Percentiles rank a stretch among this genome's conserved stretches.
Conservation (phyloP, 2,329 filamentous ascomycete genomes). For the Colletotrichum tropicicola region DNA sequence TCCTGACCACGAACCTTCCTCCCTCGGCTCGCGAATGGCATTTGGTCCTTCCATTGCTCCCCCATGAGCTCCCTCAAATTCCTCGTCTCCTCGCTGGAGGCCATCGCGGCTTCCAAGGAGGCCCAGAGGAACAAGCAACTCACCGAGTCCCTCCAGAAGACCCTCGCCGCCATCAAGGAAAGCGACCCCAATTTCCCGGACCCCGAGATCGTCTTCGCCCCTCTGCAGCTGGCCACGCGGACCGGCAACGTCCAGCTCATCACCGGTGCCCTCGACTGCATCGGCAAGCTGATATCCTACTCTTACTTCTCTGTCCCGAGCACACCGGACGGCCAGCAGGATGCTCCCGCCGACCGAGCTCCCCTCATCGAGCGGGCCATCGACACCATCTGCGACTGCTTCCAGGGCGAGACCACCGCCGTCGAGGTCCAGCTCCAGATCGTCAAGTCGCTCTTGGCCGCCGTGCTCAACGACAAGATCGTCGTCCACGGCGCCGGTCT, state of each 20-base stretch:
- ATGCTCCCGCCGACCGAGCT: slow-evolving; percentile 63
- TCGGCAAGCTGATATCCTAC: slow-evolving; percentile 98
- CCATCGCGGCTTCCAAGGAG: slow-evolving; percentile 91
- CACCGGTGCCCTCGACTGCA: slow-evolving; percentile 93
- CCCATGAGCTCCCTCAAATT: slow-evolving; percentile 95
- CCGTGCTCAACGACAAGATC: slow-evolving; percentile 98
- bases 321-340: slow-evolving; percentile 45
- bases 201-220: slow-evolving; percentile 91
- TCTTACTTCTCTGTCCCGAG: slow-evolving; percentile 90
- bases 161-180: slow-evolving; percentile 86
- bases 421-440: slow-evolving; percentile 96
- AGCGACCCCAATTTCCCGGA: slow-evolving; percentile 84
- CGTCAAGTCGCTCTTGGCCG: slow-evolving; percentile 93
- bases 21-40: slow-evolving; percentile 51
- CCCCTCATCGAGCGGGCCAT: slow-evolving; percentile 97
- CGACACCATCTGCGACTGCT: slow-evolving; percentile 99
- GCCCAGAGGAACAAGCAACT: slow-evolving; percentile 87
- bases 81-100: slow-evolving; percentile 91
- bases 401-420: slow-evolving; percentile 94
- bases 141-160: slow-evolving; percentile 81
- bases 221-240: slow-evolving; percentile 88
- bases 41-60: slow-evolving; percentile 53
- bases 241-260: slow-evolving; percentile 86
- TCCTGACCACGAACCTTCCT: background rate
- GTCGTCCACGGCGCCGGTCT: slow-evolving; percentile 96